A percentile compares a stretch with the other conserved stretches of the same genome.
Evolutionary conservation across 345 rosid genomes (phyloP).

Genomic region (Eutrema heterophyllum): DNA sequence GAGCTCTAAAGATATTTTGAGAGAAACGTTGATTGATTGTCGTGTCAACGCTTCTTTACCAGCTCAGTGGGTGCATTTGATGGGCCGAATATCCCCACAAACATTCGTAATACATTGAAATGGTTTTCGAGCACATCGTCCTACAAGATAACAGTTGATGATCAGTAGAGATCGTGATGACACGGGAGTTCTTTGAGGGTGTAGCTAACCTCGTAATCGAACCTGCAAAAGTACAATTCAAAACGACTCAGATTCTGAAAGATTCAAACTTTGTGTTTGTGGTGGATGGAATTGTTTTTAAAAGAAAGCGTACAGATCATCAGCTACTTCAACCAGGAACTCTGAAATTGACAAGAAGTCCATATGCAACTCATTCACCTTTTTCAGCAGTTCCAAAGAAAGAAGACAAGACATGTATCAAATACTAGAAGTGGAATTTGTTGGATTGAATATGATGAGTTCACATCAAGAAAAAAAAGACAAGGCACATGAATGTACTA

Average conservation of each 20-base stretch:
- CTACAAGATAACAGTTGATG: constrained; percentile 34
- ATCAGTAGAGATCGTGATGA: not conserved
- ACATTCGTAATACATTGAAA: constrained; percentile 81
- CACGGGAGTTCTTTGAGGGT: not conserved
- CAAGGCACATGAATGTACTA: constrained; percentile 28
- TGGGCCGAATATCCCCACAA: constrained; percentile 71
- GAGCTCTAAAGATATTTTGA: not conserved
- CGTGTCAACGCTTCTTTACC: constrained; percentile 37
- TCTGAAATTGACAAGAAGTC: constrained; percentile 80
- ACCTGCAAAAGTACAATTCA: constrained; percentile 40
- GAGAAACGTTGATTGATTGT: not conserved
- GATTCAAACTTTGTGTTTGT: constrained; percentile 26
- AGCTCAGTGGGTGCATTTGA: constrained; percentile 60
- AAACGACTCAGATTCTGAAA: constrained; percentile 6
- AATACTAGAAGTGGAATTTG: not conserved
- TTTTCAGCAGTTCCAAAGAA: constrained; percentile 35
- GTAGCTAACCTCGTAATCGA: constrained; percentile 71
- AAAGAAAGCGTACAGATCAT: constrained; percentile 58
- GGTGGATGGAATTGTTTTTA: not conserved
- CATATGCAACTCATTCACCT: constrained; percentile 88
- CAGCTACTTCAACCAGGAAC: constrained; percentile 83
- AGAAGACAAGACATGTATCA: not conserved
- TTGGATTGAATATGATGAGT: not conserved
- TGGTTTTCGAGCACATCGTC: constrained; percentile 78
- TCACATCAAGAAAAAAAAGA: not conserved